A percentile compares a stretch with the other conserved stretches of the same genome.
These are phyloP conservation scores for Dittrichia graveolens DNA, from an alignment of 129 eudicot genomes.

Conservation along the genomic window DNA sequence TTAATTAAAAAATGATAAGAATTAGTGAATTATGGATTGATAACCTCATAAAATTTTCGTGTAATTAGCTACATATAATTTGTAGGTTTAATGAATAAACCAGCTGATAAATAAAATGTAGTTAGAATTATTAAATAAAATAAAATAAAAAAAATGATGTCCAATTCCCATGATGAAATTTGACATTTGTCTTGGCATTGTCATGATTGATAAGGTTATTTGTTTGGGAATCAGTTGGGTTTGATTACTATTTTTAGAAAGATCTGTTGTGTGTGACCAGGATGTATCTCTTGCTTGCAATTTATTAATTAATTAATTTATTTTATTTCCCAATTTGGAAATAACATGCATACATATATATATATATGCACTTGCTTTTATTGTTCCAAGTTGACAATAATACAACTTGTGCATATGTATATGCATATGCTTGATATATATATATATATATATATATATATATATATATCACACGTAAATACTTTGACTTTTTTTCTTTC, in stretches of 20 bases:
- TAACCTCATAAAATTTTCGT: too few species aligned
- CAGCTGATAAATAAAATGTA: too few species aligned
- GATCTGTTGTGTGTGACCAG: constrained; percentile 38
- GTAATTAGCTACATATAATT: too few species aligned
- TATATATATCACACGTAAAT: constrained; percentile 35
- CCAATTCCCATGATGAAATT: constrained; percentile 34
- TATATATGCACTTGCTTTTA: constrained; percentile 6
- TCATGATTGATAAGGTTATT: constrained; percentile 34
- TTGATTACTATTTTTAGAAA: constrained; percentile 41
- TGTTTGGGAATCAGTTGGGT: constrained; percentile 39
- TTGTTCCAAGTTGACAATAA: constrained; percentile 36
- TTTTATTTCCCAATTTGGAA: constrained; percentile 31
- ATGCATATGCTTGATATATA: too few species aligned
- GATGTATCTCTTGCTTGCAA: constrained; percentile 29
- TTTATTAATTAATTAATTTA: constrained; percentile 1
- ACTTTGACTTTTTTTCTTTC: constrained; percentile 37
- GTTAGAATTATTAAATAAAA: too few species aligned
- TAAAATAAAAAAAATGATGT: not conserved
- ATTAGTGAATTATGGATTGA: too few species aligned
- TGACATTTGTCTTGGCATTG: constrained; percentile 42
- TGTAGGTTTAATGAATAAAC: too few species aligned
- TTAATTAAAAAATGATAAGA: too few species aligned
- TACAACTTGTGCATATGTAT: not conserved
- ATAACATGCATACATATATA: too few species aligned
- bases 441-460: constrained; percentile 22